Conservation (phyloP, 805 yeast genomes). For the Ogataea nitratoaversa region DNA sequence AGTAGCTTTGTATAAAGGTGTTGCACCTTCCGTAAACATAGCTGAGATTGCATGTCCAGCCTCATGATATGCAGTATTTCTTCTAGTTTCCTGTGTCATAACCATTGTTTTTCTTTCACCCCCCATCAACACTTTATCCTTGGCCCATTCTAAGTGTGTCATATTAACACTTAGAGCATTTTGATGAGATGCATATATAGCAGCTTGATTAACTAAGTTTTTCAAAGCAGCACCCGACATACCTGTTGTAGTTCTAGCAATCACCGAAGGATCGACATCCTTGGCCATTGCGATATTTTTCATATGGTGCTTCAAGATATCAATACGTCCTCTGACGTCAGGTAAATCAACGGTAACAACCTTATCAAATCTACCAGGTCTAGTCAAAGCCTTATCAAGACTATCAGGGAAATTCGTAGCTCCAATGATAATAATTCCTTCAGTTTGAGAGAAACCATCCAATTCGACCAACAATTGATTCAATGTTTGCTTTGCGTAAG, state of each 20-base stretch:
- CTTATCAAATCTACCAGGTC: conserved; percentile 79
- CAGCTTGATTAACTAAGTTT: conserved; percentile 97
- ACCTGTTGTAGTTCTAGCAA: conserved; percentile 98
- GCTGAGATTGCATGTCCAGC: conserved; percentile 99
- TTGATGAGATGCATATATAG: conserved; percentile 91
- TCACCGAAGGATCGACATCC: conserved; percentile 79
- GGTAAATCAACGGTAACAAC: conserved; percentile 93
- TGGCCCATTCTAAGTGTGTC: conserved; percentile 97
- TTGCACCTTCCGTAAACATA: conserved; percentile 88
- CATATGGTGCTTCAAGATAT: conserved; percentile 87
- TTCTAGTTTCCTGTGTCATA: conserved; percentile 89
- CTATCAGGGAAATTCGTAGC: conserved; percentile 98
- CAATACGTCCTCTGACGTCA: conserved; percentile 95
- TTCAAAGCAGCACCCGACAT: conserved; percentile 96
- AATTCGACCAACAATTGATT: conserved; percentile 93
- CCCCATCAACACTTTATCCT: conserved; percentile 95
- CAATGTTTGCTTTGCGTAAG: conserved; percentile 94
- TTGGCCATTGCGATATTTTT: conserved; percentile 81
- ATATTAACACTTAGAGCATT: conserved; percentile 87
- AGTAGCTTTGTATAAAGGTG: conserved; percentile 94
- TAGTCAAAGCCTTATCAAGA: conserved; percentile 91
- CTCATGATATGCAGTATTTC: conserved; percentile 95
- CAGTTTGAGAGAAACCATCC: conserved; percentile 90
- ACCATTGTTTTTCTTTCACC: conserved; percentile 98
- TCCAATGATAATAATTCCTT: conserved; percentile 93